Percentiles rank a stretch among this genome's conserved stretches.
These are phyloP conservation scores for Myriosclerotinia curreyana DNA, from an alignment of 2,329 filamentous ascomycete genomes.

Conservation along the genomic window DNA sequence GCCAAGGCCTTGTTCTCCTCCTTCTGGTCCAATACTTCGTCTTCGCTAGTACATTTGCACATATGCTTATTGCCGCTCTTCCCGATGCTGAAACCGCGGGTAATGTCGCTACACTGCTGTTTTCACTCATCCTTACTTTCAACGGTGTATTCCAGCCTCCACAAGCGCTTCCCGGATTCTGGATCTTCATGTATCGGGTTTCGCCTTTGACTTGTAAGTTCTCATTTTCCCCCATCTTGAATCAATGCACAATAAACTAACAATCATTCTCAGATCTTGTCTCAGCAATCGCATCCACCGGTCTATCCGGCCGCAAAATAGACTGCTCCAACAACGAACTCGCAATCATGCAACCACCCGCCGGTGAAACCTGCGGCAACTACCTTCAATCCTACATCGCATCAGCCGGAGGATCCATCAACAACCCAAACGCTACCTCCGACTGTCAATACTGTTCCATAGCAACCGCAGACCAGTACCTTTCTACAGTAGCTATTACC, in stretches of 20 bases:
- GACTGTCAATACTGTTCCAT: slow-evolving; percentile 61
- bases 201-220: slow-evolving; percentile 46
- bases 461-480: slow-evolving; percentile 48
- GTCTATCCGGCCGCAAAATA: slow-evolving; percentile 64
- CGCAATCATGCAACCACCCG: slow-evolving; percentile 59
- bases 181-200: slow-evolving; percentile 82
- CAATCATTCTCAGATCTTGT: slow-evolving; percentile 59
- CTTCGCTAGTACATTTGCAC: slow-evolving; percentile 80
- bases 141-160: slow-evolving; percentile 71
- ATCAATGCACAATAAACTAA: slow-evolving; percentile 14
- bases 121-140: slow-evolving; percentile 71
- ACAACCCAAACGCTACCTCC: slow-evolving; percentile 47
- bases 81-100: slow-evolving; percentile 74
- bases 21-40: slow-evolving; percentile 73
- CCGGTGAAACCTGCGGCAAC: slow-evolving; percentile 53
- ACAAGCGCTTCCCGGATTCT: slow-evolving; percentile 65
- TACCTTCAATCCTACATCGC: slow-evolving; percentile 56
- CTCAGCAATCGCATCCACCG: slow-evolving; percentile 68
- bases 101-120: slow-evolving; percentile 73
- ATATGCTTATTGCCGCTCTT: slow-evolving; percentile 73
- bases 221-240: neutral
- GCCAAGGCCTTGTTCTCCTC: slow-evolving; percentile 66
- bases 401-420: slow-evolving; percentile 51
- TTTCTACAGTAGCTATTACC: slow-evolving; percentile 49
- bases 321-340: slow-evolving; percentile 68